Evolutionary conservation across 331 rosid genomes (phyloP).

Genomic region (Arachis monticola): DNA sequence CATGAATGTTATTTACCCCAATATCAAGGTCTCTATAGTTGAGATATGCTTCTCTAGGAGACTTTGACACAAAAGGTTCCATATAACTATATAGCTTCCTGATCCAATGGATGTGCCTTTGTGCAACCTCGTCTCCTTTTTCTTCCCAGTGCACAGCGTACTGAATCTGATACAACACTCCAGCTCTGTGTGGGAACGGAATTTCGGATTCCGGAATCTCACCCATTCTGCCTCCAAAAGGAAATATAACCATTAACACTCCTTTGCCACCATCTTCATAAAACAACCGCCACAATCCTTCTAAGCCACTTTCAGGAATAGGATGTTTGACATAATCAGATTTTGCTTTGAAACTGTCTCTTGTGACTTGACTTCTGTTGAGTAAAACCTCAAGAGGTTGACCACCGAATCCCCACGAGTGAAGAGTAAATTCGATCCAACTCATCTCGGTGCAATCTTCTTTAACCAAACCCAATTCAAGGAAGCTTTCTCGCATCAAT

Average conservation of each 20-base stretch:
- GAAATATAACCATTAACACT: not conserved
- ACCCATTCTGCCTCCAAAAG: too few relatives aligned
- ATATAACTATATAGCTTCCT: slow-evolving; percentile 39
- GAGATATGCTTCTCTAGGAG: slow-evolving; percentile 42
- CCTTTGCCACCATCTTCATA: not conserved
- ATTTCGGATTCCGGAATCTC: too few relatives aligned
- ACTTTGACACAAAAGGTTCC: slow-evolving; percentile 38
- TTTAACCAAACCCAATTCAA: slow-evolving; percentile 45
- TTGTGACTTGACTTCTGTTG: slow-evolving; percentile 2
- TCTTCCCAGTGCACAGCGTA: slow-evolving; percentile 33
- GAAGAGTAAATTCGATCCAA: slow-evolving; percentile 43
- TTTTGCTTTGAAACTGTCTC: slow-evolving; percentile 38
- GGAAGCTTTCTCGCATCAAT: slow-evolving; percentile 41
- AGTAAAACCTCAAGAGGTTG: slow-evolving; percentile 34
- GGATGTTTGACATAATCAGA: slow-evolving; percentile 55
- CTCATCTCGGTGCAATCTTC: slow-evolving; percentile 46
- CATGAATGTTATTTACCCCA: slow-evolving; percentile 30
- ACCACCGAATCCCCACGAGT: not conserved
- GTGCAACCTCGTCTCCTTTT: slow-evolving; percentile 14
- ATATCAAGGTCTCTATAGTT: slow-evolving; percentile 50
- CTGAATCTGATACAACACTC: slow-evolving; percentile 32
- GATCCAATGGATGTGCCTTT: slow-evolving; percentile 40
- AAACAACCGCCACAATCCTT: slow-evolving; percentile 43
- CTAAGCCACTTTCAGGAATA: slow-evolving; percentile 37
- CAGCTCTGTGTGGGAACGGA: slow-evolving; percentile 39